Conservation (phyloP, 768 basidiomycete species). For the Lactifluus hygrophoroides region DNA sequence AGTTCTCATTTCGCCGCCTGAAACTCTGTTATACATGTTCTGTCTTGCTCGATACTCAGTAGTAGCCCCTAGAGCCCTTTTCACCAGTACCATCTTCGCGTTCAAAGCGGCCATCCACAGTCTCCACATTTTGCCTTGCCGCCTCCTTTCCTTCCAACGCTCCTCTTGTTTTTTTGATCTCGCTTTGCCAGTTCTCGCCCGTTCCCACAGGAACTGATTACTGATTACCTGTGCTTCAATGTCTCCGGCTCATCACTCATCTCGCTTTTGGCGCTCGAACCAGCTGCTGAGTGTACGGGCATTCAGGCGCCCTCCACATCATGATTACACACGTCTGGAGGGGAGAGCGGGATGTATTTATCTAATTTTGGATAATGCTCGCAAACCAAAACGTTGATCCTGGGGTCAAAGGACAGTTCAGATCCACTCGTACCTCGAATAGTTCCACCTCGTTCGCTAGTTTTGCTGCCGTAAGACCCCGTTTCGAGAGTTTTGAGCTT, state of each 20-base stretch:
- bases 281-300: not conserved
- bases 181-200: not conserved
- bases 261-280: constrained; percentile 38
- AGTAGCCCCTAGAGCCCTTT: not conserved
- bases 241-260: constrained; percentile 54
- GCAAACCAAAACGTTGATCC: not conserved
- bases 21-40: not conserved
- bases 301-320: constrained; percentile 20
- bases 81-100: constrained; percentile 21
- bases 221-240: constrained; percentile 2
- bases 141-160: not conserved
- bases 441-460: constrained; percentile 45
- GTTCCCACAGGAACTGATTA: not conserved
- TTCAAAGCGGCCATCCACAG: constrained; percentile 28
- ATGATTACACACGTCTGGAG: constrained; percentile 55
- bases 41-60: not conserved
- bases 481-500: constrained; percentile 64
- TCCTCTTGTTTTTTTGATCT: not conserved
- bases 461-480: constrained; percentile 61
- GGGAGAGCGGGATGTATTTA: constrained; percentile 89
- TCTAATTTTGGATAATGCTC: constrained; percentile 79
- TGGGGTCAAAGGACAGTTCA: constrained; percentile 67
- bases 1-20: not conserved
- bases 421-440: constrained; percentile 64
- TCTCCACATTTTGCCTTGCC: constrained; percentile 12